Conservation (phyloP, 345 rosid species). For the Aquilaria sinensis region DNA sequence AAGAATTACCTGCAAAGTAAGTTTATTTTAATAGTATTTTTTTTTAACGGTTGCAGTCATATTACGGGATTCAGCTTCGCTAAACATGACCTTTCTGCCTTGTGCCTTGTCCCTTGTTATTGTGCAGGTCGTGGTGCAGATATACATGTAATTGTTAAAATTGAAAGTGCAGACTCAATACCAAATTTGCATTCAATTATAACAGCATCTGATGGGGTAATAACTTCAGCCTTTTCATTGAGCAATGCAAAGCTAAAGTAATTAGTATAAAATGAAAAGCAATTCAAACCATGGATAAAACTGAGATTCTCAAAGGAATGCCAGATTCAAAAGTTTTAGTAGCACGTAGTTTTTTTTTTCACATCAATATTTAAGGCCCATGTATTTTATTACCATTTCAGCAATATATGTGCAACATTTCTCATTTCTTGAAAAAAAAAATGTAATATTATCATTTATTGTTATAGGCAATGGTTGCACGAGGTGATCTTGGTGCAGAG, state of each 20-base stretch:
- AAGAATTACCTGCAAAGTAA: conserved; percentile 83
- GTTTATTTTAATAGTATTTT: not conserved
- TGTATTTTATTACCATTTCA: not conserved
- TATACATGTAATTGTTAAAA: conserved; percentile 87
- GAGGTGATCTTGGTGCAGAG: conserved; percentile 99
- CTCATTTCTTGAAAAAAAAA: not conserved
- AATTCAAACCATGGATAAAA: too few relatives aligned
- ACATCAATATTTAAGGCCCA: conserved; percentile 1
- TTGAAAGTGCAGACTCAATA: conserved; percentile 97
- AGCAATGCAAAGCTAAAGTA: conserved; percentile 11
- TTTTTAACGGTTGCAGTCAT: conserved; percentile 1
- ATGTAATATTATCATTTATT: conserved; percentile 12
- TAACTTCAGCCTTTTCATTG: conserved; percentile 16
- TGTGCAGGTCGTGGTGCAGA: conserved; percentile 71
- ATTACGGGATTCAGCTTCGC: conserved; percentile 2
- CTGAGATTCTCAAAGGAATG: too few relatives aligned
- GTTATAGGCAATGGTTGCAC: conserved; percentile 95
- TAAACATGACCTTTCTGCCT: not conserved
- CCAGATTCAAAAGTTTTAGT: too few relatives aligned
- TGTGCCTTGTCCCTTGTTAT: conserved; percentile 4
- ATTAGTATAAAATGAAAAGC: not conserved
- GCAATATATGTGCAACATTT: not conserved
- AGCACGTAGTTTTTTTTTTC: conserved; percentile 7
- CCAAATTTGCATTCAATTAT: conserved; percentile 92
- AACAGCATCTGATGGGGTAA: conserved; percentile 99